phyloP scores from a whole-genome alignment of 1,139 yeast species.

The Casaregolazyma lundiana region DNA sequence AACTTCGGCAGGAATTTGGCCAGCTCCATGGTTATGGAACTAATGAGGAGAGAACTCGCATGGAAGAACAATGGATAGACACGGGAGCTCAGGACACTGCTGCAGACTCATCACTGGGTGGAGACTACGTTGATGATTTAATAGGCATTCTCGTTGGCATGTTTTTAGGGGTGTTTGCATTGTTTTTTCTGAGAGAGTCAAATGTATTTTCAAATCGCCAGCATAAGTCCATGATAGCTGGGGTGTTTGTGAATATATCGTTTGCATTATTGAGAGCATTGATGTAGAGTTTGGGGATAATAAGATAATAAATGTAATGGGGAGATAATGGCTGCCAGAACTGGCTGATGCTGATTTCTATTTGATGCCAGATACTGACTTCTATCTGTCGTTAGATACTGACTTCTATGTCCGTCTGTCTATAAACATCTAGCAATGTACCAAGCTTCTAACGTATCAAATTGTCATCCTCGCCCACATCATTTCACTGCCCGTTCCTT shows the following conservation, averaged over 20 bases:
- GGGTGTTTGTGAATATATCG: conserved; percentile 31
- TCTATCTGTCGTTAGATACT: too few species aligned
- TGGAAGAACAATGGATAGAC: conserved; percentile 91
- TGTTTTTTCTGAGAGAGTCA: conserved; percentile 28
- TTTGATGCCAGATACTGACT: too few species aligned
- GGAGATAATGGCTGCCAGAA: background rate
- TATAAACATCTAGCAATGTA: background rate
- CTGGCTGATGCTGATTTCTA: too few species aligned
- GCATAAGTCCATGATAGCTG: conserved; percentile 31
- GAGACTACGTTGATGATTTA: conserved; percentile 33
- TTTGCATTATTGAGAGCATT: conserved; percentile 30
- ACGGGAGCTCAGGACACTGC: conserved; percentile 55
- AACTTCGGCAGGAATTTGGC: conserved; percentile 69
- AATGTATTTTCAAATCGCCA: conserved; percentile 30
- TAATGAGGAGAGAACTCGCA: conserved; percentile 37
- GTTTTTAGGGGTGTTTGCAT: conserved; percentile 34
- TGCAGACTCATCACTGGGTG: conserved; percentile 24
- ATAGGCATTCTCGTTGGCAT: conserved; percentile 36
- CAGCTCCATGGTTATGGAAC: conserved; percentile 51
- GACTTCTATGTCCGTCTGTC: background rate
- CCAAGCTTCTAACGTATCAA: background rate
- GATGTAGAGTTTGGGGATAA: conserved; percentile 17
- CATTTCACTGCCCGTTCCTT: background rate
- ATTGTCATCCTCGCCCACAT: background rate
- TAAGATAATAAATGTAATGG: background rate